Conservation (phyloP, 2,329 filamentous ascomycete species). For the Ceratocystis lukuohia region DNA sequence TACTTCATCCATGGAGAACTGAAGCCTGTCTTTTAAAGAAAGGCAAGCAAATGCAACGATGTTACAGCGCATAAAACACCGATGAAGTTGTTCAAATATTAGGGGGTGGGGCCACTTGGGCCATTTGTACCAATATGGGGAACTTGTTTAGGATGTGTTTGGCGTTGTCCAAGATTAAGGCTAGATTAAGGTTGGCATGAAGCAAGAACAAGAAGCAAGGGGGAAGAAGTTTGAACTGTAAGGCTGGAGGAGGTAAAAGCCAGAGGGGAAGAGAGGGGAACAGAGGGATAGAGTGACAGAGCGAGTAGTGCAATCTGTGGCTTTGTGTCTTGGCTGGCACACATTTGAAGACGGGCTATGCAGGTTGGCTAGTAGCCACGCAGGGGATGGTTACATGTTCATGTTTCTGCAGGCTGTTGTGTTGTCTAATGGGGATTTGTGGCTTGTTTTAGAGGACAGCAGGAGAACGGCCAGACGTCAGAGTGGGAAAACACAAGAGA, state of each 20-base stretch:
- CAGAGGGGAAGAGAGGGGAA: background rate
- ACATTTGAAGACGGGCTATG: background rate
- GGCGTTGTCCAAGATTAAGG: constrained; percentile 1
- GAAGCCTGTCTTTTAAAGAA: too few relatives aligned
- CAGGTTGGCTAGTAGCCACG: background rate
- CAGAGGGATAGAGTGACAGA: background rate
- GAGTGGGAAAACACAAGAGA: too few relatives aligned
- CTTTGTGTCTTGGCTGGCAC: background rate
- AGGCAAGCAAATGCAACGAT: too few relatives aligned
- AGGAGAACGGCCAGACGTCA: too few relatives aligned
- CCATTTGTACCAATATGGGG: background rate
- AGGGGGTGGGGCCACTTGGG: background rate
- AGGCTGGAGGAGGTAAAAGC: background rate
- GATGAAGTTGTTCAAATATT: background rate
- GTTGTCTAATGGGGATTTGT: background rate
- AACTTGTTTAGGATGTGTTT: constrained; percentile 2
- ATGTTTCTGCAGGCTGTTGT: background rate
- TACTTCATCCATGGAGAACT: too few relatives aligned
- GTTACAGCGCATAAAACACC: background rate
- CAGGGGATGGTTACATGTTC: background rate
- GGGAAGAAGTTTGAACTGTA: background rate
- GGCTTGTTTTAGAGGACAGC: too few relatives aligned
- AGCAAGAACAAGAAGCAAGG: constrained; percentile 3
- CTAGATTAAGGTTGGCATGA: constrained; percentile 7
- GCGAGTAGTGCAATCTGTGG: background rate